Evolutionary conservation across 192 early-diverging fungal species (phyloP), one percentile per base, ranked within the genome.

Genomic region (Rhizophagus sp.): DNA sequence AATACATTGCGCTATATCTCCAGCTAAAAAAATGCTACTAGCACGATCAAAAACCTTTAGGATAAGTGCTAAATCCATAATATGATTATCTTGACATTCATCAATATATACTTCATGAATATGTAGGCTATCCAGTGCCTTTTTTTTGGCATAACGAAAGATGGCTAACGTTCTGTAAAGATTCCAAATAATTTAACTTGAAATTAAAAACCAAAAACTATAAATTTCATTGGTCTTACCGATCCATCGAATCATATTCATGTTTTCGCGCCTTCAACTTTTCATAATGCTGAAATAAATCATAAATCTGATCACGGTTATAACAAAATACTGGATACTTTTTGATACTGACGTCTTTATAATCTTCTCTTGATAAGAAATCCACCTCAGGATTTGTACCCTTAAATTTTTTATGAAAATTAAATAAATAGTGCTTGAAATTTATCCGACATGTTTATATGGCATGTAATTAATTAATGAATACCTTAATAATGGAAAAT

Each of bases 31-130:
- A 76, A 76, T 44, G 19, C 34, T 39, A 25, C 61, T 52, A 24
- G 34, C 36, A 33, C 62, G 34, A 3, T 76, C 19, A 64, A 76
- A 76, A 8, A 76, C 19, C 33, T 63, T 76, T 5, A 76, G 44
- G 4, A 76, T 76, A 49, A 76, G 75, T 5, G 75, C 24, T 1
- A 76, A 25, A 63, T 76, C 75, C 5, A 76, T 62, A n/a, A 76
- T 76, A 2, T 64, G n/a, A 12, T 76, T 76, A 27, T 75, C 74
- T 17, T 75, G 74, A 62, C 62, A 78, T 66, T 78, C 76, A 49
- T 78, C 76, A 30, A 78, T 78, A 52, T 78, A 78, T 6, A 78
- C 39, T 78, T 78, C 62, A 50, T 78, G 63, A 50, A 78, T 78
- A 34, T 78, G 64, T 24, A 17, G 24, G 0, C 64, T 41, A 33